phyloP scores from a whole-genome alignment of 768 basidiomycete species.

The Termitomyces sp. region DNA sequence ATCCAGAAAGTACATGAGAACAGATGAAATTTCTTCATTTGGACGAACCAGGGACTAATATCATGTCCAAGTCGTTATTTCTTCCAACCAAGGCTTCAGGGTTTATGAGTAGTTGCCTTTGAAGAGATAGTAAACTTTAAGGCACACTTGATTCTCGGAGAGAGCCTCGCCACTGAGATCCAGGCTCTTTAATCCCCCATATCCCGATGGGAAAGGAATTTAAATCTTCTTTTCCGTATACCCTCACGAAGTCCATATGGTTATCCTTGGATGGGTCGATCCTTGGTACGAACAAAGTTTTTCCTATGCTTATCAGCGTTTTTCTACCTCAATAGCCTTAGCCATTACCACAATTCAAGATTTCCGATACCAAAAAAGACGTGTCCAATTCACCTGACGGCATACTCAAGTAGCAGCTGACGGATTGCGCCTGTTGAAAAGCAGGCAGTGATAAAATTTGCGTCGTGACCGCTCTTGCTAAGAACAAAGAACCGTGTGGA shows the following conservation, averaged over 20 bases:
- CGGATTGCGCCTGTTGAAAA: constrained; percentile 39
- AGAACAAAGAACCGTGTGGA: neutral
- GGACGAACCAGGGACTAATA: constrained; percentile 58
- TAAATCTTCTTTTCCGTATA: constrained; percentile 57
- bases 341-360: constrained; percentile 49
- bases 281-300: constrained; percentile 66
- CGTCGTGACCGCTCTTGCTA: constrained; percentile 42
- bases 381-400: constrained; percentile 67
- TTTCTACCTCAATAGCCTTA: neutral
- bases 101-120: neutral
- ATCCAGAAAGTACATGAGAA: neutral
- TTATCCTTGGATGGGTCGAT: constrained; percentile 35
- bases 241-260: constrained; percentile 61
- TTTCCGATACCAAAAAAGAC: constrained; percentile 36
- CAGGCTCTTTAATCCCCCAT: constrained; percentile 78
- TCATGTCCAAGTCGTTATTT: constrained; percentile 48
- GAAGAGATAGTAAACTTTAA: neutral
- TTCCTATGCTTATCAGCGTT: constrained; percentile 35
- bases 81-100: constrained; percentile 29
- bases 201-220: constrained; percentile 47
- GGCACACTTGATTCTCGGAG: constrained; percentile 48
- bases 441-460: constrained; percentile 44
- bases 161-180: constrained; percentile 31
- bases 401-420: constrained; percentile 83
- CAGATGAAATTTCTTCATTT: neutral